Evolutionary conservation across 2,329 filamentous ascomycete species (phyloP).

Genomic region (Penicillium digitatum): DNA sequence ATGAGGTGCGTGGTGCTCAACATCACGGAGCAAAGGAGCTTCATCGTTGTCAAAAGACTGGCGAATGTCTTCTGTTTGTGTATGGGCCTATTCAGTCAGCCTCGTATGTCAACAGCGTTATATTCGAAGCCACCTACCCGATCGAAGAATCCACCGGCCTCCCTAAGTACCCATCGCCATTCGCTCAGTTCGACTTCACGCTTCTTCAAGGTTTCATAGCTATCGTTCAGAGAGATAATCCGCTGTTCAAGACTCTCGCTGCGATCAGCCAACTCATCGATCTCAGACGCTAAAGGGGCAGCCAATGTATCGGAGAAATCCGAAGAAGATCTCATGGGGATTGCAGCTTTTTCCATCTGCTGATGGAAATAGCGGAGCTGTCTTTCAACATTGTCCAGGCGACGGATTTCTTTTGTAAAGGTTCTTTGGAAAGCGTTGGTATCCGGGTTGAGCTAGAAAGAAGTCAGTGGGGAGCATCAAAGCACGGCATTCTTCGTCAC

Average conservation of each 20-base stretch:
- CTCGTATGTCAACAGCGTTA: background rate
- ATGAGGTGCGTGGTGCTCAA: conserved; percentile 70
- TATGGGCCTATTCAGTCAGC: conserved; percentile 60
- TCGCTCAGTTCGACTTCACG: conserved; percentile 94
- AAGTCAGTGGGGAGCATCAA: conserved; percentile 17
- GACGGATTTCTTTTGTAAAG: conserved; percentile 94
- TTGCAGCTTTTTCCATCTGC: conserved; percentile 91
- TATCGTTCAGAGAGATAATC: conserved; percentile 88
- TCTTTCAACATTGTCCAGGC: conserved; percentile 95
- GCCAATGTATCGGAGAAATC: conserved; percentile 84
- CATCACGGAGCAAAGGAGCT: conserved; percentile 85
- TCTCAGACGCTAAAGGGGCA: conserved; percentile 85
- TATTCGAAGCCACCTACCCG: conserved; percentile 44
- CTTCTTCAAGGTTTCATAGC: conserved; percentile 97
- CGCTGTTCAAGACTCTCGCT: conserved; percentile 90
- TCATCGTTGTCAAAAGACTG: conserved; percentile 83
- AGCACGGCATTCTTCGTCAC: conserved; percentile 31
- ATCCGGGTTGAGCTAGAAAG: conserved; percentile 76
- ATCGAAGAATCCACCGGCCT: conserved; percentile 97
- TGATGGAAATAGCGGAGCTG: conserved; percentile 93
- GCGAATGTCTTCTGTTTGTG: conserved; percentile 93
- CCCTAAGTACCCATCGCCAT: conserved; percentile 95
- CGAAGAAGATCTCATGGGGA: conserved; percentile 82
- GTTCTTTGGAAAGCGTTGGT: conserved; percentile 93
- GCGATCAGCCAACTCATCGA: conserved; percentile 90